A percentile compares a stretch with the other conserved stretches of the same genome.
Evolutionary conservation across 495 filamentous ascomycete genomes (phyloP).

Genomic region (Zalerion maritima): DNA sequence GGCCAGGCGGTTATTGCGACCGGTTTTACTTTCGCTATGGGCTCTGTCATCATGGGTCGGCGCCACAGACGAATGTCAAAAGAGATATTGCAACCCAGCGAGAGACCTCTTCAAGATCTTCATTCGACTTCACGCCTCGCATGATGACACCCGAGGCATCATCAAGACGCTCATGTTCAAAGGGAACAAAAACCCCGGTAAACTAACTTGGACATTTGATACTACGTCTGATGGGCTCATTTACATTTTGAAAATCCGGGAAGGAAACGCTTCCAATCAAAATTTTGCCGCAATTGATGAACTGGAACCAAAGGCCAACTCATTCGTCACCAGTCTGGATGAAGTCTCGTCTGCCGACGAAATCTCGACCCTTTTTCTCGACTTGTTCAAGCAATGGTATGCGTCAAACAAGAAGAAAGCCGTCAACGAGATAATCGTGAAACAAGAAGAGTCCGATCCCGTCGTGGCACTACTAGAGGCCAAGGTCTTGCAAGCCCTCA

Average conservation of each 20-base stretch:
- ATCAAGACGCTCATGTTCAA: slow-evolving; percentile 25
- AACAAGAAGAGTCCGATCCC: slow-evolving; percentile 23
- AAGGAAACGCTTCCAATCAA: too few species aligned
- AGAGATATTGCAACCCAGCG: slow-evolving; percentile 23
- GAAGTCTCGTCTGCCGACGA: slow-evolving; percentile 38
- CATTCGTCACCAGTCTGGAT: slow-evolving; percentile 40
- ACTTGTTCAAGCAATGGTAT: slow-evolving; percentile 50
- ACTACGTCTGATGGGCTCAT: slow-evolving; percentile 11
- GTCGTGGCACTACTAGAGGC: slow-evolving; percentile 38
- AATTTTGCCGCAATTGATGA: slow-evolving; percentile 11
- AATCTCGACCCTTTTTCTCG: slow-evolving; percentile 47
- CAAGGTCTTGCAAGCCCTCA: slow-evolving; percentile 51
- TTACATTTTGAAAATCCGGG: too few species aligned
- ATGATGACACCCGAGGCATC: slow-evolving; percentile 24
- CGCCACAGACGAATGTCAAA: slow-evolving; percentile 8
- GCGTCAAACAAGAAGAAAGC: slow-evolving; percentile 8
- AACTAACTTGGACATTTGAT: slow-evolving; percentile 23
- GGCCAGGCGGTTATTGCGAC: slow-evolving; percentile 51
- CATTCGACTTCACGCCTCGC: slow-evolving; percentile 29
- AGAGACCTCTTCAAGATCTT: slow-evolving; percentile 27
- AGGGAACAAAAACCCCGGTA: slow-evolving; percentile 16
- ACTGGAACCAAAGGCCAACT: slow-evolving; percentile 35
- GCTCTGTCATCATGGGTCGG: slow-evolving; percentile 42
- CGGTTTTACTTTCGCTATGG: slow-evolving; percentile 55
- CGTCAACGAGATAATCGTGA: slow-evolving; percentile 11